Evolutionary conservation across 2,329 filamentous ascomycete genomes (phyloP).

Genomic region (Pleomassaria siparia): DNA sequence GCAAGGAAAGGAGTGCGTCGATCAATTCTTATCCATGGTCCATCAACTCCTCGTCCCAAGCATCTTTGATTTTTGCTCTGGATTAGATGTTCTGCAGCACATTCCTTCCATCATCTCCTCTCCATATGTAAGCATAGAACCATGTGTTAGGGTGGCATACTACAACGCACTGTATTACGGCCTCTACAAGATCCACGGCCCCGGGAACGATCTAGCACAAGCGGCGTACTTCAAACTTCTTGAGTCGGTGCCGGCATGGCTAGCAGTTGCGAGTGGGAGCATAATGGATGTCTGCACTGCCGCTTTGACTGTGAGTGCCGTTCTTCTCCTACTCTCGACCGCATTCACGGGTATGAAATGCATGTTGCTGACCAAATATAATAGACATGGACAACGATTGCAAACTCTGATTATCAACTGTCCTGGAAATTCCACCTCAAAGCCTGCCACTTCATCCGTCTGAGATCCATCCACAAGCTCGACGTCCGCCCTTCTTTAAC

Average conservation of each 20-base stretch:
- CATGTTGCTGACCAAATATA: background rate
- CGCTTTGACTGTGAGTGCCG: constrained; percentile 12
- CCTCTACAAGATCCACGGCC: constrained; percentile 17
- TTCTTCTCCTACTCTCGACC: no score
- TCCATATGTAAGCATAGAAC: constrained; percentile 28
- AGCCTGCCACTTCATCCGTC: constrained; percentile 25
- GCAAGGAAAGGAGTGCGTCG: constrained; percentile 22
- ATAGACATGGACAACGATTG: constrained; percentile 25
- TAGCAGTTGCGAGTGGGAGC: constrained; percentile 15
- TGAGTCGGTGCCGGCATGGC: constrained; percentile 30
- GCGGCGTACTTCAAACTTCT: constrained; percentile 30
- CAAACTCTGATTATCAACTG: constrained; percentile 30
- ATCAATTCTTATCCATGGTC: constrained; percentile 20
- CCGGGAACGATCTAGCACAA: constrained; percentile 13
- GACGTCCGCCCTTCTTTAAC: constrained; percentile 21
- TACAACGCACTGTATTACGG: constrained; percentile 32
- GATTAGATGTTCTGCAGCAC: constrained; percentile 19
- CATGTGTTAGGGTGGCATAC: constrained; percentile 26
- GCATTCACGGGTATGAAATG: no score
- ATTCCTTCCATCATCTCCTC: constrained; percentile 29
- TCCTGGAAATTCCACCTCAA: constrained; percentile 35
- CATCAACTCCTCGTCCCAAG: constrained; percentile 22
- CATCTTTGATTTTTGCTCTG: constrained; percentile 13
- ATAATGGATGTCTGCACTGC: constrained; percentile 25
- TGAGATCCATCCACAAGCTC: constrained; percentile 21